These are phyloP conservation scores for Russula olivacea DNA, from an alignment of 768 basidiomycete genomes.

Conservation along the genomic window DNA sequence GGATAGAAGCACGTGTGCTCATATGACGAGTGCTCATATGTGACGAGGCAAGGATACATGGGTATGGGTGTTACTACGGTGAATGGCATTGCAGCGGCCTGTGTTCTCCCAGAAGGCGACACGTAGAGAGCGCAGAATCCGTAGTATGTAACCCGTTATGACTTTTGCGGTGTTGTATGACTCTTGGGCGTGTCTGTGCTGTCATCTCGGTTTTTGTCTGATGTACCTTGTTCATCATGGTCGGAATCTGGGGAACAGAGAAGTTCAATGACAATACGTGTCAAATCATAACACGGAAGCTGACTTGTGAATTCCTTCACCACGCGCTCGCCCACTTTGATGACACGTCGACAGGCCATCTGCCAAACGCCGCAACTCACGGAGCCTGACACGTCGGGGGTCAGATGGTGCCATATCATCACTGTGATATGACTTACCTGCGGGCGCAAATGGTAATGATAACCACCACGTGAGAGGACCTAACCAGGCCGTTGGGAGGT, in stretches of 20 bases:
- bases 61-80: neutral
- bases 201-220: neutral
- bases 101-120: neutral
- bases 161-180: neutral
- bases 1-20: too few species aligned
- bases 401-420: neutral
- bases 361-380: slow-evolving; percentile 94
- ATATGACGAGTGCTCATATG: too few species aligned
- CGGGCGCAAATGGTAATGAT: slow-evolving; percentile 85
- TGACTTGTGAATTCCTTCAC: slow-evolving; percentile 21
- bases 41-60: too few species aligned
- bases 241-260: neutral
- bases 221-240: neutral
- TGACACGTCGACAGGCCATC: slow-evolving; percentile 86
- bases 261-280: neutral
- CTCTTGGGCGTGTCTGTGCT: neutral
- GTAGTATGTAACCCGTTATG: neutral
- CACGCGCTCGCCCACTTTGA: slow-evolving; percentile 61
- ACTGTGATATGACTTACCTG: slow-evolving; percentile 44
- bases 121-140: neutral
- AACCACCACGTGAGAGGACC: slow-evolving; percentile 86
- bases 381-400: slow-evolving; percentile 51
- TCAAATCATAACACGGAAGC: neutral
- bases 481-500: slow-evolving; percentile 85
- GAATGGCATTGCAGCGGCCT: neutral